These are phyloP conservation scores for Fraxinus xanthoxyloides DNA, from an alignment of 305 asterid genomes.

Conservation along the genomic window DNA sequence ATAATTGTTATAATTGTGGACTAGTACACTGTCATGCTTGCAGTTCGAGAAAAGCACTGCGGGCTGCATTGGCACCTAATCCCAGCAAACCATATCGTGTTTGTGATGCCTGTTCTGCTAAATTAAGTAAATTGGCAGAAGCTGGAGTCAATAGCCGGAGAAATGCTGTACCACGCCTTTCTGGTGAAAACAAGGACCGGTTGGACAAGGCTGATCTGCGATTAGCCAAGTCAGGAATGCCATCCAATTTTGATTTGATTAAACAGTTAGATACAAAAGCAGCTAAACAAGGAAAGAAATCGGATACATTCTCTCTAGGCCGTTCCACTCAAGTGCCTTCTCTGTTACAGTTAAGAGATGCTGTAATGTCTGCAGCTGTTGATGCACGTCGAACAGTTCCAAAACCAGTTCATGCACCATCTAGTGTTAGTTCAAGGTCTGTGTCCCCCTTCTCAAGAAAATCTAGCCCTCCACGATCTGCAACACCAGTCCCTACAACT, in stretches of 20 bases:
- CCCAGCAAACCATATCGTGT: slow-evolving; percentile 91
- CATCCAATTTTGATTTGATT: slow-evolving; percentile 80
- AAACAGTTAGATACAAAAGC: slow-evolving; percentile 83
- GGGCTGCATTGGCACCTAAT: slow-evolving; percentile 92
- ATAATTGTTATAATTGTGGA: slow-evolving; percentile 95
- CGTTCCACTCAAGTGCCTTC: slow-evolving; percentile 77
- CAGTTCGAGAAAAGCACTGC: slow-evolving; percentile 75
- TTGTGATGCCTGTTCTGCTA: slow-evolving; percentile 83
- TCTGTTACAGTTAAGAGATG: slow-evolving; percentile 64
- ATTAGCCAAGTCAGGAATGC: slow-evolving; percentile 59
- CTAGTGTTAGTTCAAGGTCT: slow-evolving; percentile 76
- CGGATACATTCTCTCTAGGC: slow-evolving; percentile 62
- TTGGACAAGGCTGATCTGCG: slow-evolving; percentile 79
- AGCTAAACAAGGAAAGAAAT: slow-evolving; percentile 89
- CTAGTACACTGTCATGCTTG: slow-evolving; percentile 95
- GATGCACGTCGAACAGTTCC: slow-evolving; percentile 62
- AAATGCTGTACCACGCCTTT: slow-evolving; percentile 72
- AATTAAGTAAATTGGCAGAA: slow-evolving; percentile 77
- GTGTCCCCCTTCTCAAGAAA: slow-evolving; percentile 93
- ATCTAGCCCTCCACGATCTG: slow-evolving; percentile 88
- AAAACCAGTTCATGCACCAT: slow-evolving; percentile 59
- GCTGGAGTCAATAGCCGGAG: slow-evolving; percentile 63
- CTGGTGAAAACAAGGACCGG: slow-evolving; percentile 86
- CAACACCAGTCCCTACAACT: slow-evolving; percentile 89
- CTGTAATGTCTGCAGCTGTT: slow-evolving; percentile 49